Conservation (phyloP, 1,284 basidiomycete species). For the Heterobasidion parviporum region DNA sequence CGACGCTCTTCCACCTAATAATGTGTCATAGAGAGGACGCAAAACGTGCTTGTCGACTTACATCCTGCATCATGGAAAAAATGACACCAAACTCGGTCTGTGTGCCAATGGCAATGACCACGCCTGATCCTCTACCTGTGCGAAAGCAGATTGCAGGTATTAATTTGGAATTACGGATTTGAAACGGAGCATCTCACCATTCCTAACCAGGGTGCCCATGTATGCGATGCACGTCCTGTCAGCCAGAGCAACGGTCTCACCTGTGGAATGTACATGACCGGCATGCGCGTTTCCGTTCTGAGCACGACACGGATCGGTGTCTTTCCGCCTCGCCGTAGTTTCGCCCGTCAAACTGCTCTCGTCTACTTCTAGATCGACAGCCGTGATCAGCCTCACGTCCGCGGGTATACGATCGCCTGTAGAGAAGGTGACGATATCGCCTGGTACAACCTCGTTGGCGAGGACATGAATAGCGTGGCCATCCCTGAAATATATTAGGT, state of each 20-base stretch:
- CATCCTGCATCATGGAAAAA: slow-evolving; percentile 98
- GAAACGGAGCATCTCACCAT: slow-evolving; percentile 37
- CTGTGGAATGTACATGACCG: neutral
- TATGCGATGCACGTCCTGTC: slow-evolving; percentile 89
- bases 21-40: neutral
- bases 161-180: neutral
- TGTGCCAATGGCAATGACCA: slow-evolving; percentile 87
- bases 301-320: slow-evolving; percentile 39
- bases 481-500: slow-evolving; percentile 40
- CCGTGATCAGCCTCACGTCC: slow-evolving; percentile 76
- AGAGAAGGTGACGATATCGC: slow-evolving; percentile 87
- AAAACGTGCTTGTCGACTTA: slow-evolving; percentile 26
- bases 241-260: slow-evolving; percentile 61
- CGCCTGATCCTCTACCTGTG: slow-evolving; percentile 73
- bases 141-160: neutral
- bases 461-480: slow-evolving; percentile 71
- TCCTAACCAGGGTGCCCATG: slow-evolving; percentile 96
- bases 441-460: slow-evolving; percentile 92
- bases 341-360: slow-evolving; percentile 95
- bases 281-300: neutral
- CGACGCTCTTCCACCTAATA: slow-evolving; percentile 82
- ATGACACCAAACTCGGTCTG: slow-evolving; percentile 95
- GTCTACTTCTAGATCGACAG: slow-evolving; percentile 87
- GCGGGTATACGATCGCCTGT: slow-evolving; percentile 94
- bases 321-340: slow-evolving; percentile 76